Evolutionary conservation across 352 stramenopile genomes (phyloP), one percentile per base, ranked within the genome.

Genomic region (Pythium grandisporangium): DNA sequence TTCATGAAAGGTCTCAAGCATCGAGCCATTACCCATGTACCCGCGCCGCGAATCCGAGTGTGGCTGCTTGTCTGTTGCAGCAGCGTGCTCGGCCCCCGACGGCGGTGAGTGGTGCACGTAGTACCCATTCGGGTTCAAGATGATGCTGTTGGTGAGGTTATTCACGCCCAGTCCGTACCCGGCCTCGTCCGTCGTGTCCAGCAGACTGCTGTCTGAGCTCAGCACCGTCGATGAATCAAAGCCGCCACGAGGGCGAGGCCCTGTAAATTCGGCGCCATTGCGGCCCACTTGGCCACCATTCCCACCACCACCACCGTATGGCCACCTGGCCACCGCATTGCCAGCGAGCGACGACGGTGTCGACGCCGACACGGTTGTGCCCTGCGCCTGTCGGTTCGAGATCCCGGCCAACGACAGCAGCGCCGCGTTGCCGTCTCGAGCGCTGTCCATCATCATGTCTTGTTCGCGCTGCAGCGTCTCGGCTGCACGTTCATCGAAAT

Each of bases 101-200:
- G 36, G n/a, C 11, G 7, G 16, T 17, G 39, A 21, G 17, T 30
- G 33, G 33, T 88, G 70, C 35, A 83, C 80, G 42, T 85, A 88
- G 53, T 88, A 88, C 4, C 75, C 75, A 6, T 68, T 70, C 10
- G 53, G 64, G 36, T 81, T 72, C 10, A 88, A 41, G 14, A 85
- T 55, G 42, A 88, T 75, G 34, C 75, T 85, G 32, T 81, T 69
- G 2, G 71, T 68, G 7, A 75, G 52, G 16, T 66, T 51, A 29
- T 60, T 56, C 20, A 45, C 12, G 6, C 42, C 23, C 16, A 61
- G 41, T 6, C 63, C 61, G 23, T 60, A 60, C 30, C 61, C 64
- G n/a, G n/a, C n/a, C n/a, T n/a, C n/a, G n/a, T n/a, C n/a, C n/a
- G n/a, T n/a, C n/a, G n/a, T n/a, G 23, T 80, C 63, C 13, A 58